Evolutionary conservation across 768 basidiomycete genomes (phyloP), one percentile per base, ranked within the genome.

Genomic region (Postia placenta): DNA sequence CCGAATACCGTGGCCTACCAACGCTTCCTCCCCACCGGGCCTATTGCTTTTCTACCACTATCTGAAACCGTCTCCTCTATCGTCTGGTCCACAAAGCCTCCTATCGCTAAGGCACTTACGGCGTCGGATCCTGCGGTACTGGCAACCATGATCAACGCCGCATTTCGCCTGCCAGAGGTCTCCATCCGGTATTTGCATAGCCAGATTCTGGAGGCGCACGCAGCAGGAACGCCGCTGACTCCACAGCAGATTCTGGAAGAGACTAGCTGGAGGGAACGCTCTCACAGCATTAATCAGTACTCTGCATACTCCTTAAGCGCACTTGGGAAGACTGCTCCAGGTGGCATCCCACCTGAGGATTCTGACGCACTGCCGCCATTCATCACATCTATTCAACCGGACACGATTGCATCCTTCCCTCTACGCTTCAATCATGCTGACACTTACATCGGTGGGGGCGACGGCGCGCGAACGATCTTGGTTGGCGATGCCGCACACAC

Each of bases 401-500:
- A 80, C 22, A 83, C 87, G 0, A 70, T 85, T 40, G 94, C 95
- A 0, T 90, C 90, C 1, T 99, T 98, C 70, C 95, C 96, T 1
- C 70, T 98, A 4, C 78, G 83, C 24, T 85, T 89, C 53, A 87
- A 79, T 42, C 96, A 98, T 56, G 86, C 90, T 1, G 89, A 93
- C 30, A 66, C 76, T 0, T 98, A 99, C 65, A 70, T 94, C 38
- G 92, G 93, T 14, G 83, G 83, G 60, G 82, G 80, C 0, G 49
- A 54, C 26, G 76, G 80, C 4, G 64, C 70, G 2, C 78, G 95
- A 3, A 94, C 90, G 0, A 93, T 85, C 2, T 81, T 98, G 6
- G 79, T 98, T 1, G 96, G 96, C 2, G 96, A 99, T 66, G 94
- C 95, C 1, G 96, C 94, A 15, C 96, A 98, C 61, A 91, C 90